Evolutionary conservation across 352 stramenopile genomes (phyloP).

Genomic region (Phytophthora constricta): DNA sequence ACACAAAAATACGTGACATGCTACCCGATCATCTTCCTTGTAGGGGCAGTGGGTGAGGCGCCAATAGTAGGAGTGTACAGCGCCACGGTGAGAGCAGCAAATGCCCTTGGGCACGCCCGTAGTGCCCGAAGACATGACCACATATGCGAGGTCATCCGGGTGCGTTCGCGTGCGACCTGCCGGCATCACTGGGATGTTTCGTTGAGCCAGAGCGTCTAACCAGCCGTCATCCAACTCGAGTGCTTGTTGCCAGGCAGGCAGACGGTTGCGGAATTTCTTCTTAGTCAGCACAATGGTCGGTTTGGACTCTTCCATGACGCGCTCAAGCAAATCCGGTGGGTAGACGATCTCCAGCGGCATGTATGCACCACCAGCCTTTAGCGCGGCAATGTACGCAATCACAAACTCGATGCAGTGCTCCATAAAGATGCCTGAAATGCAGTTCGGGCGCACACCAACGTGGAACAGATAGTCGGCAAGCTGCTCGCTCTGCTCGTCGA

Average conservation of each 20-base stretch:
- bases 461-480: constrained; percentile 74
- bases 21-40: constrained; percentile 80
- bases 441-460: constrained; percentile 69
- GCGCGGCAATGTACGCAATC: constrained; percentile 88
- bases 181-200: constrained; percentile 55
- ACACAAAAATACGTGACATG: constrained; percentile 96
- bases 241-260: constrained; percentile 72
- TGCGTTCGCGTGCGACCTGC: constrained; percentile 62
- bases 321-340: constrained; percentile 88
- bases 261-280: constrained; percentile 62
- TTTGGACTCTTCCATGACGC: constrained; percentile 90
- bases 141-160: constrained; percentile 91
- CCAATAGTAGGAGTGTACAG: constrained; percentile 93
- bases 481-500: constrained; percentile 70
- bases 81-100: constrained; percentile 92
- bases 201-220: constrained; percentile 36
- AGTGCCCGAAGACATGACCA: constrained; percentile 94
- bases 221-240: constrained; percentile 75
- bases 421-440: constrained; percentile 89
- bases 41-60: constrained; percentile 81
- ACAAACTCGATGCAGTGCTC: constrained; percentile 93
- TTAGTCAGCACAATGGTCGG: constrained; percentile 90
- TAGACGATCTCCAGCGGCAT: constrained; percentile 92
- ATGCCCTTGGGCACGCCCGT: constrained; percentile 94
- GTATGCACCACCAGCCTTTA: constrained; percentile 92